Evolutionary conservation across 2,329 filamentous ascomycete genomes (phyloP).

Genomic region (Colletotrichum coccodes): DNA sequence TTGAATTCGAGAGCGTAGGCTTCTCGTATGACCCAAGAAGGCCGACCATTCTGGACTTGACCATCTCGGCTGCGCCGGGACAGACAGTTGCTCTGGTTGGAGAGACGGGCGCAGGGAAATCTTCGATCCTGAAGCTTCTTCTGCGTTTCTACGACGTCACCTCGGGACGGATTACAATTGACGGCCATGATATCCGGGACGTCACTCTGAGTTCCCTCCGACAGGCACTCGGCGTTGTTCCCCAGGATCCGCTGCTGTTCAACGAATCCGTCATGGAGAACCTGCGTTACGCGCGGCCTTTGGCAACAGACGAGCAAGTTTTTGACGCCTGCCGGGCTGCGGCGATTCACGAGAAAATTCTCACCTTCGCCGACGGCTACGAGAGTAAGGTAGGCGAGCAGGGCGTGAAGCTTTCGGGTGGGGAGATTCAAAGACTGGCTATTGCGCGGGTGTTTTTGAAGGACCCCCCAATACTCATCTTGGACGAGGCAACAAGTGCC

Average conservation of each 20-base stretch:
- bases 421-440: constrained; percentile 77
- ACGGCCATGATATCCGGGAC: constrained; percentile 37
- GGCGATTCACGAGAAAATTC: constrained; percentile 67
- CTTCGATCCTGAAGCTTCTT: constrained; percentile 69
- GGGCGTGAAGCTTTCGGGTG: constrained; percentile 76
- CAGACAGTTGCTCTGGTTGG: constrained; percentile 70
- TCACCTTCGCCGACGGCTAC: constrained; percentile 64
- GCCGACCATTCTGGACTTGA: constrained; percentile 59
- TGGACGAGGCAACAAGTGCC: constrained; percentile 76
- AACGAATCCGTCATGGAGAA: constrained; percentile 75
- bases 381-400: constrained; percentile 72
- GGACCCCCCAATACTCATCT: constrained; percentile 70
- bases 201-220: constrained; percentile 45
- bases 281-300: constrained; percentile 52
- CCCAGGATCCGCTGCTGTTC: constrained; percentile 80
- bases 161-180: constrained; percentile 46
- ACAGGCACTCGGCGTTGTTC: constrained; percentile 66
- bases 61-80: constrained; percentile 59
- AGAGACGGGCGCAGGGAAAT: constrained; percentile 71
- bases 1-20: constrained; percentile 63
- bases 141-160: constrained; percentile 70
- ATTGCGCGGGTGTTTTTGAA: constrained; percentile 78
- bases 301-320: neutral
- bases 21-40: constrained; percentile 67
- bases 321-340: constrained; percentile 48